These are phyloP conservation scores for Rhizopus delemar DNA, from an alignment of 371 early-diverging fungal genomes.

Conservation along the genomic window DNA sequence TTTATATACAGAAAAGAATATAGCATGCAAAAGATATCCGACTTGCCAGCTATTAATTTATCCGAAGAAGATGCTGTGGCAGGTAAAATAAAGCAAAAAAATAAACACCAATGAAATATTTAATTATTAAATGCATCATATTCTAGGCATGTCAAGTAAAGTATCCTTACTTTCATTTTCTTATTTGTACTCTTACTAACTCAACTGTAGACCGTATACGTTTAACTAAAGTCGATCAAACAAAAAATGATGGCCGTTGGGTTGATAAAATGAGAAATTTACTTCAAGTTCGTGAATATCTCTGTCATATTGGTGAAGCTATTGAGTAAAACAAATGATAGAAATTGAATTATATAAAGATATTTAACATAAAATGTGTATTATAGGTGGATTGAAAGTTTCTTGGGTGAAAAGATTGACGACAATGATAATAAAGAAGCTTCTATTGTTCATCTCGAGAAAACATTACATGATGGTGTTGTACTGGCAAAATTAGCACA, in stretches of 20 bases:
- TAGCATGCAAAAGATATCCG: not conserved
- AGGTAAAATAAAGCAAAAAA: not conserved
- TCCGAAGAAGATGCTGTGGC: not conserved
- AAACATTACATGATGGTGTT: conserved; percentile 94
- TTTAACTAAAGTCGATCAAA: conserved; percentile 50
- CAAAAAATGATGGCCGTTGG: conserved; percentile 66
- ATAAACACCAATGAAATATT: no score
- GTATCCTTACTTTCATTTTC: not conserved
- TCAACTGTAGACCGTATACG: conserved; percentile 59
- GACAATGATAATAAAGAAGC: conserved; percentile 25
- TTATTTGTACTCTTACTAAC: not conserved
- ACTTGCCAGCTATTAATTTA: not conserved
- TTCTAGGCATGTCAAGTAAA: not conserved
- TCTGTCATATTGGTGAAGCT: conserved; percentile 99
- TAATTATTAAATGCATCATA: not conserved
- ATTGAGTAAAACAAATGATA: conserved; percentile 80
- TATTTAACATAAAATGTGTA: conserved; percentile 5
- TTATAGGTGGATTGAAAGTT: conserved; percentile 93
- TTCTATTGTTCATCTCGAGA: conserved; percentile 79
- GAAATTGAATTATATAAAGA: conserved; percentile 1
- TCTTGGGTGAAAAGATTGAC: conserved; percentile 81
- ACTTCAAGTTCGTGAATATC: conserved; percentile 96
- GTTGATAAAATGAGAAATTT: conserved; percentile 93
- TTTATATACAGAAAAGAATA: not conserved
- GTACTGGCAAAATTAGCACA: conserved; percentile 91